Conservation (phyloP, 495 filamentous ascomycete genomes). For the Aspergillus carlsbadensis region DNA sequence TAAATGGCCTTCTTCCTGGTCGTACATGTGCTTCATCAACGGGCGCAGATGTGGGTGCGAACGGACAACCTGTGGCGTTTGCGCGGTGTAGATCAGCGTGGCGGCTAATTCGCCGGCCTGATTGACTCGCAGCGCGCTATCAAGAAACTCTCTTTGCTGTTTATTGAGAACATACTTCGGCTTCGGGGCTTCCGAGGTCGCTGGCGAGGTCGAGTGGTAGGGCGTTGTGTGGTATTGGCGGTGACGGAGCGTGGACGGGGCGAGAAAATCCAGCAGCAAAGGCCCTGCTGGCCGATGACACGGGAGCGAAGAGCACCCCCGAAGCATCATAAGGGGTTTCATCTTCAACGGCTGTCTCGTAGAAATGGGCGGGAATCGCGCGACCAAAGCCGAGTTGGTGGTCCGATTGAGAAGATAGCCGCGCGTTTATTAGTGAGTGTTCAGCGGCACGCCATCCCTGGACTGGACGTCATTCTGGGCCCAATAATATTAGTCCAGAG, state of each 20-base stretch:
- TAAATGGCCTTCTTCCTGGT: constrained; percentile 89
- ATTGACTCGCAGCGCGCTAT: constrained; percentile 82
- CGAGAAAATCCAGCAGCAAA: constrained; percentile 44
- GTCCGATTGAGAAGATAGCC: constrained; percentile 17
- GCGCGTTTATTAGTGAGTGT: constrained; percentile 21
- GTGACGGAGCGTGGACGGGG: constrained; percentile 31
- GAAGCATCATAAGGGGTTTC: constrained; percentile 15
- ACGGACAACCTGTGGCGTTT: constrained; percentile 71
- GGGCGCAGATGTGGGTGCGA: constrained; percentile 82
- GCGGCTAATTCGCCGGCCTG: constrained; percentile 89
- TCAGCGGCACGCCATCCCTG: constrained; percentile 21
- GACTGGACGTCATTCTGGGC: constrained; percentile 26
- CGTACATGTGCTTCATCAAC: constrained; percentile 97
- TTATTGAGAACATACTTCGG: constrained; percentile 63
- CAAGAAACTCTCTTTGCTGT: constrained; percentile 72
- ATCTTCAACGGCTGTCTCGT: background rate
- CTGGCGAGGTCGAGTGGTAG: constrained; percentile 2
- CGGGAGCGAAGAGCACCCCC: constrained; percentile 19
- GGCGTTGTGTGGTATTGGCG: constrained; percentile 34
- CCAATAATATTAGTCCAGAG: constrained; percentile 6
- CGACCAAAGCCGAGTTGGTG: constrained; percentile 16
- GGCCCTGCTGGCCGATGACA: constrained; percentile 22
- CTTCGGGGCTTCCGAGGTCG: constrained; percentile 21
- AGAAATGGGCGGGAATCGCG: background rate
- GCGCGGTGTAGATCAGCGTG: constrained; percentile 79